Evolutionary conservation across 441 rosid genomes (phyloP).

Genomic region (Adansonia grandidieri): DNA sequence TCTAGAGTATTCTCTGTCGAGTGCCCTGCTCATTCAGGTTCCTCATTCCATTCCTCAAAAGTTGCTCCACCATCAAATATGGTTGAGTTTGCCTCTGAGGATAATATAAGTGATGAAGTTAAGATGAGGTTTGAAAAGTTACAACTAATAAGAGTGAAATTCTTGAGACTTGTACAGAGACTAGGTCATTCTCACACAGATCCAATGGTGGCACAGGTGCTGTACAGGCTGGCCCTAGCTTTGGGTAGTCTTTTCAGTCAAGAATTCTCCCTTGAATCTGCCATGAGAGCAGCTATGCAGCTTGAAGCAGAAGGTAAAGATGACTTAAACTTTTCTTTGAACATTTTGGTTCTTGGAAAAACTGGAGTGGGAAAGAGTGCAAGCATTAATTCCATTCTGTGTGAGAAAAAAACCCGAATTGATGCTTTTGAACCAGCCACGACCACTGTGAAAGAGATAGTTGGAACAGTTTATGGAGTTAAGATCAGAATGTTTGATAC

Average conservation of each 20-base stretch:
- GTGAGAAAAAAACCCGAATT: conserved; percentile 50
- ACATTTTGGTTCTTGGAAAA: conserved; percentile 79
- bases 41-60: conserved; percentile 35
- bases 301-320: conserved; percentile 52
- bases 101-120: conserved; percentile 55
- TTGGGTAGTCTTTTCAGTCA: conserved; percentile 40
- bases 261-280: conserved; percentile 47
- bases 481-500: conserved; percentile 68
- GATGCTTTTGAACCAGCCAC: conserved; percentile 72
- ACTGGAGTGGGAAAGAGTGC: conserved; percentile 95
- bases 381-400: conserved; percentile 76
- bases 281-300: conserved; percentile 45
- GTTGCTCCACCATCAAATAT: conserved; percentile 34
- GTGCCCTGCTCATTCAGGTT: conserved; percentile 38
- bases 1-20: conserved; percentile 43
- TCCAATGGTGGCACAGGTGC: conserved; percentile 52
- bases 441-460: conserved; percentile 50
- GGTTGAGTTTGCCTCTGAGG: conserved; percentile 31
- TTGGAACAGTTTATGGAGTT: conserved; percentile 61
- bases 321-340: conserved; percentile 57
- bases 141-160: conserved; percentile 57
- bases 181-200: conserved; percentile 53
- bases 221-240: conserved; percentile 43
- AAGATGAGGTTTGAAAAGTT: conserved; percentile 58
- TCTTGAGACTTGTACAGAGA: conserved; percentile 63